phyloP scores from a whole-genome alignment of 2,329 filamentous ascomycete genomes.

The Pestalotiopsis sp. region DNA sequence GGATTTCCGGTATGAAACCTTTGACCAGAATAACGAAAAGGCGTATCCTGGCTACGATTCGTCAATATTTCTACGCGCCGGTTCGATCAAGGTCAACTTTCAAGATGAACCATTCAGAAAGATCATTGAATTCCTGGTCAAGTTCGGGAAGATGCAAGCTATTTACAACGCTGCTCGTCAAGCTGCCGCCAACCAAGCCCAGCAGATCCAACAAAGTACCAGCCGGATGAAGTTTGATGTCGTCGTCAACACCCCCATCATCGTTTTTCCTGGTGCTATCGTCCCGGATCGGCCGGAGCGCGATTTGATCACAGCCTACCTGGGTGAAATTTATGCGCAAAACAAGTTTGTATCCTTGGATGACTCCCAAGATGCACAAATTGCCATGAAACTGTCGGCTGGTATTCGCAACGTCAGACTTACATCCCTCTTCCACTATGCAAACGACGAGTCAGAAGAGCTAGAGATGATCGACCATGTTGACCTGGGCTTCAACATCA shows the following conservation, averaged over 20 bases:
- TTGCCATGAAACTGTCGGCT: slow-evolving; percentile 85
- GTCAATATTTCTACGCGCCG: slow-evolving; percentile 84
- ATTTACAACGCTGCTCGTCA: slow-evolving; percentile 96
- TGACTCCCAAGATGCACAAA: slow-evolving; percentile 69
- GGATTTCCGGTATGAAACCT: slow-evolving; percentile 97
- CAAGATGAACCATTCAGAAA: slow-evolving; percentile 96
- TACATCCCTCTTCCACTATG: slow-evolving; percentile 86
- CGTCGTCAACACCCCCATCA: slow-evolving; percentile 89
- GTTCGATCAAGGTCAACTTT: slow-evolving; percentile 96
- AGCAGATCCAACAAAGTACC: slow-evolving; percentile 85
- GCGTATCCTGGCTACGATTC: slow-evolving; percentile 94
- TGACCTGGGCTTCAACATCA: slow-evolving; percentile 89
- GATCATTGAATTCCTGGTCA: slow-evolving; percentile 96
- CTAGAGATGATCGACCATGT: slow-evolving; percentile 97
- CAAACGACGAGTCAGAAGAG: slow-evolving; percentile 72
- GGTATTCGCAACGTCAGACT: slow-evolving; percentile 91
- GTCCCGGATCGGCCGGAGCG: slow-evolving; percentile 67
- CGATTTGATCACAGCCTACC: slow-evolving; percentile 86
- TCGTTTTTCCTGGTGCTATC: slow-evolving; percentile 85
- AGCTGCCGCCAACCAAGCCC: slow-evolving; percentile 91
- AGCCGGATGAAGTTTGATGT: slow-evolving; percentile 94
- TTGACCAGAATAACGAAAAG: slow-evolving; percentile 68
- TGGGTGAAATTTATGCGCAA: slow-evolving; percentile 96
- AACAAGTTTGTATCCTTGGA: slow-evolving; percentile 88
- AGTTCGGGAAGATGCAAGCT: slow-evolving; percentile 99